These are phyloP conservation scores for Neofusicoccum cordaticola DNA, from an alignment of 2,329 filamentous ascomycete species.

Conservation along the genomic window DNA sequence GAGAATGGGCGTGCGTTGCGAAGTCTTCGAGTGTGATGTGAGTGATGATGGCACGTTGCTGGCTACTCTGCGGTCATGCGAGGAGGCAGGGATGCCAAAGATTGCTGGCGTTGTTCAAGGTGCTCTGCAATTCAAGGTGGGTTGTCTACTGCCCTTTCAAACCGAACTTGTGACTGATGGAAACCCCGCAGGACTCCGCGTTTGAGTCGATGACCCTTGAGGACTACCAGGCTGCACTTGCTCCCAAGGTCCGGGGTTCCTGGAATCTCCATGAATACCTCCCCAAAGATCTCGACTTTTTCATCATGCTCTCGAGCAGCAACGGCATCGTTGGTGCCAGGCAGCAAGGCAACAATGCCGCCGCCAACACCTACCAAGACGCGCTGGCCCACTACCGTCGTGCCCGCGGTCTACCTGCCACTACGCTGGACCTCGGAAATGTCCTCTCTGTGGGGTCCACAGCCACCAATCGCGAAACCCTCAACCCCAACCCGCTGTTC, in stretches of 20 bases:
- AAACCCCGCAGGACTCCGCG: not conserved
- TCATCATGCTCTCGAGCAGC: conserved; percentile 25
- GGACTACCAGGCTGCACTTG: conserved; percentile 17
- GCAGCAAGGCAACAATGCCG: conserved; percentile 27
- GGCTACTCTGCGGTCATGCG: not conserved
- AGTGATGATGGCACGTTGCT: not conserved
- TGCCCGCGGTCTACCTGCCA: conserved; percentile 18
- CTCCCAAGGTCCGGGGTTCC: conserved; percentile 36
- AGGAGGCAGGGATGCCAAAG: conserved; percentile 12
- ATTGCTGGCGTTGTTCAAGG: conserved; percentile 27
- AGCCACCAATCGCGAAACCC: conserved; percentile 1
- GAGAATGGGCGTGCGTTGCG: not conserved
- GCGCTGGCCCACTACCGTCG: conserved; percentile 26
- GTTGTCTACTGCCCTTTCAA: not conserved
- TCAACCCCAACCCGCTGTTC: not conserved
- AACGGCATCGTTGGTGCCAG: conserved; percentile 19
- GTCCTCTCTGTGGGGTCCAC: conserved; percentile 26
- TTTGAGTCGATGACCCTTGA: conserved; percentile 18
- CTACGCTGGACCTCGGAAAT: conserved; percentile 22
- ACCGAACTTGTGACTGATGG: conserved; percentile 12
- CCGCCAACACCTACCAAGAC: conserved; percentile 32
- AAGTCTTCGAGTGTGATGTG: conserved; percentile 11
- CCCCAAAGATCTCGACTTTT: conserved; percentile 27
- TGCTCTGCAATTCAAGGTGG: conserved; percentile 26
- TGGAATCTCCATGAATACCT: conserved; percentile 27